phyloP scores from a whole-genome alignment of 192 early-diverging fungal species.

The Gonapodya prolifera region DNA sequence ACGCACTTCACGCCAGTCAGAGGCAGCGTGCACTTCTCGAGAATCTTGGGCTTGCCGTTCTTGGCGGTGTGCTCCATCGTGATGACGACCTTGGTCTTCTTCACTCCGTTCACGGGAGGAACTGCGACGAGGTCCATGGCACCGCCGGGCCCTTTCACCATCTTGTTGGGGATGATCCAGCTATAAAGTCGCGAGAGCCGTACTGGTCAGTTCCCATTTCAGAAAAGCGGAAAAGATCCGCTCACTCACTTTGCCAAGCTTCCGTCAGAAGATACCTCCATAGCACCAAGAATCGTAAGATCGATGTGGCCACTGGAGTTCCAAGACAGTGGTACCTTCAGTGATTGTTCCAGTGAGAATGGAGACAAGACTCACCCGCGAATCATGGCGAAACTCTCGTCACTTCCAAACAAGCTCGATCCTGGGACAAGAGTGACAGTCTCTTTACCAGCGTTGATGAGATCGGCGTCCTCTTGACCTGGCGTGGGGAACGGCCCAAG shows the following conservation, averaged over 20 bases:
- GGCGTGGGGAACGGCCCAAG: conserved; percentile 61
- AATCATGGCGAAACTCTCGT: conserved; percentile 70
- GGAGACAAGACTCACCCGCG: too few relatives aligned
- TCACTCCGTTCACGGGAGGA: too few relatives aligned
- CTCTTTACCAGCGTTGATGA: conserved; percentile 75
- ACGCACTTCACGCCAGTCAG: conserved; percentile 58
- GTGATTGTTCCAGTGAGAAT: too few relatives aligned
- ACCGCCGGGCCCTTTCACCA: conserved; percentile 77
- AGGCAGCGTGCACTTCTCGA: conserved; percentile 54
- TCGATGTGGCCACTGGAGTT: conserved; percentile 59
- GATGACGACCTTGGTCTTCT: conserved; percentile 57
- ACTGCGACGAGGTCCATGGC: conserved; percentile 70
- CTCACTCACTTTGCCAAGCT: conserved; percentile 74
- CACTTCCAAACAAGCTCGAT: conserved; percentile 55
- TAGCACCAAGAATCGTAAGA: conserved; percentile 60
- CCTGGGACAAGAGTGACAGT: conserved; percentile 59
- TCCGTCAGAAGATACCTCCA: conserved; percentile 60
- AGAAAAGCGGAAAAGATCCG: too few relatives aligned
- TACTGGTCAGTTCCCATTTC: too few relatives aligned
- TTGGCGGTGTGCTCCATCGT: conserved; percentile 43
- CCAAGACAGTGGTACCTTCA: too few relatives aligned
- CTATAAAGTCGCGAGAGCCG: too few relatives aligned
- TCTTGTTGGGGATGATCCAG: conserved; percentile 76
- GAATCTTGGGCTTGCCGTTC: conserved; percentile 60
- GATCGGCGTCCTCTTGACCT: conserved; percentile 58